Base-by-base conservation (phyloP, 2,329 filamentous ascomycete genomes). In the Neonectria punicea region DNA sequence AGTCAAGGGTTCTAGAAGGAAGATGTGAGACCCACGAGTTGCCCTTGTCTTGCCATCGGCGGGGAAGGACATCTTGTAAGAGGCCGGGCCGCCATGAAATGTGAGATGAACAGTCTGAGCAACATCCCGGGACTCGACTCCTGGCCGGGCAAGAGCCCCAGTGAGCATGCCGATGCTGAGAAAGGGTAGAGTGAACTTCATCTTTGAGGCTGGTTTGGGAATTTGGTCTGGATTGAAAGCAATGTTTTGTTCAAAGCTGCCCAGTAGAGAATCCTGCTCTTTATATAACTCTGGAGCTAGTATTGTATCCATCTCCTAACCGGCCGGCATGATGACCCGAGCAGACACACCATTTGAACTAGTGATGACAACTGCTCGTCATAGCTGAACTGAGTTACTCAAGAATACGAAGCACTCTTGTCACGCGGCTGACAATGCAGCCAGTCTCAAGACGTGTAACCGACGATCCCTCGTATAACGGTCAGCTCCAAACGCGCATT, bases 81-180 rank as follows among this genome's bases (percentile, higher is more conserved):
- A 74, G 16, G 77, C 78, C 8, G 82, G 78, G 3, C 78, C 81
- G 39, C 77, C 80, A 67, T 82, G 78, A 70, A 86, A 84, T 20
- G 72, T 82, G 53, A 86, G 76, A 63, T 82, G 77, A 5, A 81
- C 80, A 6, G 77, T 78, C 47, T 81, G 79, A 16, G 74, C 67
- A 43, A 69, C 71, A 39, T 78, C 74, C 4, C 63, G 39, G 25
- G 51, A n/a, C n/a, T 32, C 25, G 16, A 50, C 11, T 74, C 61
- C 41, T 54, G 32, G 67, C 32, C 36, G 18, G n/a, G 65, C 51
- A 5, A 62, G 18, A 34, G 63, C 60, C 16, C 51, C 16, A 14
- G 59, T 14, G 14, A 62, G 36, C 5, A 73, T 25, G 49, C 58
- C 32, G 28, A 73, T 34, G 13, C 55, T 18, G 32, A 67, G 22